Base-by-base conservation (phyloP, 306 rosid species). In the Fragaria vesca region DNA sequence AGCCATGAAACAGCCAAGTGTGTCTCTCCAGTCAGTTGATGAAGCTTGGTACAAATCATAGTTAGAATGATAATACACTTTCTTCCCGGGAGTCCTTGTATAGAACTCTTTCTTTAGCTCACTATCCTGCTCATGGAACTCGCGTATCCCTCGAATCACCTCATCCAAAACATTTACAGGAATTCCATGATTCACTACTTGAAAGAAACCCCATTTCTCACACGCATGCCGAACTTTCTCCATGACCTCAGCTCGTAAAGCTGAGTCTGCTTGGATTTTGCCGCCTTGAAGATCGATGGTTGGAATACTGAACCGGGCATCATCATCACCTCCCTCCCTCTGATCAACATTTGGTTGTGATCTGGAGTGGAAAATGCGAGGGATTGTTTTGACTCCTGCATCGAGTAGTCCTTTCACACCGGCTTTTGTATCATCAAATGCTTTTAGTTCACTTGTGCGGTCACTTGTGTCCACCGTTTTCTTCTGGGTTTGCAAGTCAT, bases 361-460 rank as follows among this genome's bases (percentile, higher is more conserved):
- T 50, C 6, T 16, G 28, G 67, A 28, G 20, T 61, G 34, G 40
- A 87, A 89, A 4, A 83, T 58, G 12, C 36, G 71, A 20, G 89
- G 89, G n/a, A 89, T 69, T 66, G 76, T 70, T 4, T 83, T 58
- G 12, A 85, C 15, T 8, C 88, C 88, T 38, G 81, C 84, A 75
- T 89, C 93, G 42, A 85, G 80, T 6, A 89, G 89, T 8, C 89
- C 89, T 54, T 89, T 83, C 2, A 87, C 93, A 65, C 88, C 90
- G 13, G 58, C 77, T 69, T 85, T 87, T 26, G 91, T 79, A 21
- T 85, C 84, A 67, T 87, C 90, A 74, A 87, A 89, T 13, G 90
- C 86, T 77, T 81, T 83, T 12, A 85, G 77, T 47, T 79, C 88
- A 8, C 74, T 20, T 20, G 9, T 54, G 4, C 26, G 24, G 61